phyloP scores from a whole-genome alignment of 345 rosid genomes.

The Linum tenue region DNA sequence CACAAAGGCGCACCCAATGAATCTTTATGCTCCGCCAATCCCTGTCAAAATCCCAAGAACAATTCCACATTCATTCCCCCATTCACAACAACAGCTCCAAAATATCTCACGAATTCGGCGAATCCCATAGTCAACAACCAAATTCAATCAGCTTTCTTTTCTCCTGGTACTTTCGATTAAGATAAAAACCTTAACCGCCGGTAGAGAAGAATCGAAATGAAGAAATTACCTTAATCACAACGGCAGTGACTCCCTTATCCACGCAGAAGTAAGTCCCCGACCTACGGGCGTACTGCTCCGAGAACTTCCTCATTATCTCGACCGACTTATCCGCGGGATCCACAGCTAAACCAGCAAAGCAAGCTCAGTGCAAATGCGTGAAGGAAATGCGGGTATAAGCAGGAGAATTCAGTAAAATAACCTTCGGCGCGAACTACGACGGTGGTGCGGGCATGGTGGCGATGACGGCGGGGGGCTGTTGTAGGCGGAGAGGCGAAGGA shows the following conservation, averaged over 20 bases:
- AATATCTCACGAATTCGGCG: not conserved
- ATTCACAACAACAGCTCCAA: no score
- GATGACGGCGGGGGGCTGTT: constrained; percentile 21
- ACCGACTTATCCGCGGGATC: constrained; percentile 86
- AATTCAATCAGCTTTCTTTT: no score
- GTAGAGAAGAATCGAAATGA: not conserved
- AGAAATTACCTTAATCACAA: constrained; percentile 69
- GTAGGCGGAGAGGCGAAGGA: constrained; percentile 33
- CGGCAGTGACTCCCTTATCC: constrained; percentile 91
- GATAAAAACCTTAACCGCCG: not conserved
- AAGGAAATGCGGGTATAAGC: not conserved
- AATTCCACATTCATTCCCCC: not conserved
- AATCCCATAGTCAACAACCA: not conserved
- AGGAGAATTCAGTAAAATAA: constrained; percentile 3
- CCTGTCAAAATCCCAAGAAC: constrained; percentile 33
- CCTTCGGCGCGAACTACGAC: constrained; percentile 41
- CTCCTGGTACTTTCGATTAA: not conserved
- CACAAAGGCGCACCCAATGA: constrained; percentile 87
- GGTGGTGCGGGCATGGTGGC: constrained; percentile 18
- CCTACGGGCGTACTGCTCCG: constrained; percentile 89
- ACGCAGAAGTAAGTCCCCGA: constrained; percentile 91
- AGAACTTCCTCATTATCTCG: constrained; percentile 95
- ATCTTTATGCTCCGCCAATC: constrained; percentile 91
- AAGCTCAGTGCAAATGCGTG: not conserved
- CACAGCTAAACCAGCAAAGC: constrained; percentile 26